A percentile compares a stretch with the other conserved stretches of the same genome.
These are phyloP conservation scores for Blastocystis sp. DNA, from an alignment of 352 stramenopile species.

Conservation along the genomic window DNA sequence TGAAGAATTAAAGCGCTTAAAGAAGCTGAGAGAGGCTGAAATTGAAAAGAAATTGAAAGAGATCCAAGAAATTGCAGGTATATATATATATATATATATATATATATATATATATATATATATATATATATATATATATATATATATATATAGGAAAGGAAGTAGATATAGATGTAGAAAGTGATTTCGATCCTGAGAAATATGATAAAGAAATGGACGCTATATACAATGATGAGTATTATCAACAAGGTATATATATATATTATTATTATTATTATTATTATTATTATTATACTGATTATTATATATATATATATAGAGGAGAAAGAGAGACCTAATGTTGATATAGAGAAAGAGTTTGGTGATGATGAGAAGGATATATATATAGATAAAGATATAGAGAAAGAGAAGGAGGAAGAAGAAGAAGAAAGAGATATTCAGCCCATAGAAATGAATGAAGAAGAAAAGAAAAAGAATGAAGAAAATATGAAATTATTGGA, in stretches of 20 bases:
- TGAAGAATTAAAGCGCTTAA: conserved; percentile 78
- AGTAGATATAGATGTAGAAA: conserved; percentile 60
- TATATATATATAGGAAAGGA: conserved; percentile 50
- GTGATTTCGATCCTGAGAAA: conserved; percentile 80
- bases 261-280: conserved; percentile 28
- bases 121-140: conserved; percentile 22
- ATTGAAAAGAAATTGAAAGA: conserved; percentile 74
- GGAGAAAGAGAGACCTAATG: conserved; percentile 56
- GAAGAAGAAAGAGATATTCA: conserved; percentile 37
- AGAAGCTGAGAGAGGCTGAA: conserved; percentile 89
- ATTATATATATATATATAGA: conserved; percentile 38
- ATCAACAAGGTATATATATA: conserved; percentile 58
- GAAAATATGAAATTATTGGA: conserved; percentile 45
- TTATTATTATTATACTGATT: too few relatives aligned
- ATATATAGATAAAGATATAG: conserved; percentile 40
- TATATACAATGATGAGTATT: conserved; percentile 93
- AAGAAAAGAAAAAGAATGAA: conserved; percentile 50
- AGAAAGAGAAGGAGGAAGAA: conserved; percentile 44
- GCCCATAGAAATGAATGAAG: conserved; percentile 5
- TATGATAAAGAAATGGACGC: conserved; percentile 83
- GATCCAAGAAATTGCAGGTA: conserved; percentile 53
- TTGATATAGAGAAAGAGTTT: conserved; percentile 59
- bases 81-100: neutral
- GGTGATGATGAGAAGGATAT: conserved; percentile 50
- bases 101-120: conserved; percentile 5